A percentile compares a stretch with the other conserved stretches of the same genome.
Evolutionary conservation across 1,284 basidiomycete genomes (phyloP).

Genomic region (Ustilago vetiveriae): DNA sequence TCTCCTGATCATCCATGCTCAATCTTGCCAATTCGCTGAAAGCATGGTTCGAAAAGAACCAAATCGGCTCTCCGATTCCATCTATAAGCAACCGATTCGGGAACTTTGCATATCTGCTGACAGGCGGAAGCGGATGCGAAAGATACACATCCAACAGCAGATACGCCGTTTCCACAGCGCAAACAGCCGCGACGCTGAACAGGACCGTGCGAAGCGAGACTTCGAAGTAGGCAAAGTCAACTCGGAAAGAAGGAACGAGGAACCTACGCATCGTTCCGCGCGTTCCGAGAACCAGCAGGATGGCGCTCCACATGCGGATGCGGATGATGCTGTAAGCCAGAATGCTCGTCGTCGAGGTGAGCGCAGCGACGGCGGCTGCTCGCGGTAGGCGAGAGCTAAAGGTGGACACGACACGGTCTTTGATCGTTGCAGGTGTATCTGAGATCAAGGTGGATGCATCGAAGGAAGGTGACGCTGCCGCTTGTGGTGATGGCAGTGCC

Average conservation of each 20-base stretch:
- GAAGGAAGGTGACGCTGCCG: slow-evolving; percentile 26
- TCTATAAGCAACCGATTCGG: slow-evolving; percentile 46
- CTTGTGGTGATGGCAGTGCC: slow-evolving; percentile 13
- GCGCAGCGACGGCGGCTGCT: slow-evolving; percentile 6
- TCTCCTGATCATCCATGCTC: slow-evolving; percentile 25
- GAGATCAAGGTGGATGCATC: slow-evolving; percentile 12
- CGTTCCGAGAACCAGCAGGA: slow-evolving; percentile 45
- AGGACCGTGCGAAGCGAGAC: slow-evolving; percentile 21
- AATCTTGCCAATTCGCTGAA: slow-evolving; percentile 44
- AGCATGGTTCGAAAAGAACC: slow-evolving; percentile 55
- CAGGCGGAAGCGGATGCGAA: slow-evolving; percentile 42
- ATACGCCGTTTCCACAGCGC: slow-evolving; percentile 41
- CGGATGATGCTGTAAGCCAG: slow-evolving; percentile 35
- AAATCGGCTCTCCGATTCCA: slow-evolving; percentile 42
- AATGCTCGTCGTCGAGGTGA: slow-evolving; percentile 21
- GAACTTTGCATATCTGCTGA: slow-evolving; percentile 35
- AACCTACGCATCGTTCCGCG: slow-evolving; percentile 35
- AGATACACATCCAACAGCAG: slow-evolving; percentile 56
- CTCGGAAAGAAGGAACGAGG: slow-evolving; percentile 55
- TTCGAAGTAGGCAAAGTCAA: slow-evolving; percentile 31
- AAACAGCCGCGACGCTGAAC: slow-evolving; percentile 33
- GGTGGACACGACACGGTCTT: slow-evolving; percentile 21
- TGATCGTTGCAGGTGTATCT: slow-evolving; percentile 21
- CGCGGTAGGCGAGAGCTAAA: slow-evolving; percentile 9
- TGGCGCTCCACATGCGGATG: slow-evolving; percentile 41